Base-by-base conservation (phyloP, 371 early-diverging fungal species). In the Apophysomyces variabilis region DNA sequence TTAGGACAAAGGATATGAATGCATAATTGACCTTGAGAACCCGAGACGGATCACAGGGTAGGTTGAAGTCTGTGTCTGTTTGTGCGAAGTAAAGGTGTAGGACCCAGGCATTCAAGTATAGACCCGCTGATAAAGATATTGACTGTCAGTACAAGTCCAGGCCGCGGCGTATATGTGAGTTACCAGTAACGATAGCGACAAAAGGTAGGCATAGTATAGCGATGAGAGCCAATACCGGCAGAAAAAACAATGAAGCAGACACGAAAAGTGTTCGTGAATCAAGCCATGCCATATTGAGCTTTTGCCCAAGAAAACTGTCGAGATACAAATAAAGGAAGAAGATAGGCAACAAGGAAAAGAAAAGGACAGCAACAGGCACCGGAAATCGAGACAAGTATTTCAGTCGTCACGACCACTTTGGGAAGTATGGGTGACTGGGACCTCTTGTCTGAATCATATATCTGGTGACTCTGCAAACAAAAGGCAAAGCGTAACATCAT, bases 21-120 rank as follows among this genome's bases (percentile, higher is more conserved):
- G 66, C 71, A 36, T 76, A 64, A 39, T 85, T 82, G 37, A 82
- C 63, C 54, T 85, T 85, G 26, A 79, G 9, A 5, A 85, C 69
- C 9, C 74, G 68, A 8, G 65, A 57, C 0, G 85, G 85, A 46
- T 75, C 73, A 57, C 72, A 79, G 1, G 85, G 85, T 32, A 85
- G 54, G 56, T 74, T 75, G 60, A 81, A 74, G 38, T 61, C 61
- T 3, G 69, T 56, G 37, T 85, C 80, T 12, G 71, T 72, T 50
- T 76, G 75, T 11, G 77, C 80, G 26, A 64, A 43, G 11, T 72
- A 66, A 26, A 83, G 74, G 64, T 82, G 84, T 5, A 75, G 73
- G 43, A 70, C 58, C 88, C 88, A 85, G 50, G 88, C 88, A 43
- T 66, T 67, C 4, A 80, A 61, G 60, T 87, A 87, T 38, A 83